Conservation (phyloP, 495 filamentous ascomycete genomes). For the Annulohypoxylon nitens region DNA sequence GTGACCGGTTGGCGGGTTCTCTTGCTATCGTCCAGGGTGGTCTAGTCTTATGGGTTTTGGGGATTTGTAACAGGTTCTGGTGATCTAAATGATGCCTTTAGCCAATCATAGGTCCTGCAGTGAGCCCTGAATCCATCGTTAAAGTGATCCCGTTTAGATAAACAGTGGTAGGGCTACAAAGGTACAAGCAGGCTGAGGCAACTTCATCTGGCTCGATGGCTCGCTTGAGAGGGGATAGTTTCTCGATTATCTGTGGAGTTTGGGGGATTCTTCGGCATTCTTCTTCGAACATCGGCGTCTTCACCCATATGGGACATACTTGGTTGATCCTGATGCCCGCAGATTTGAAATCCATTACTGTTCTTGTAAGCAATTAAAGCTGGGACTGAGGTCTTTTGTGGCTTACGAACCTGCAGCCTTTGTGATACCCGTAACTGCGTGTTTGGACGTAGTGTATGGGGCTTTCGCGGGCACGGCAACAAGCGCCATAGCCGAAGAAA, state of each 20-base stretch:
- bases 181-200: constrained; percentile 42
- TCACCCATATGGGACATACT: constrained; percentile 54
- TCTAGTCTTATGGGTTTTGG: too few species aligned
- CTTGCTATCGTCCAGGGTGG: too few species aligned
- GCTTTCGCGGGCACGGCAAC: constrained; percentile 33
- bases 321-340: constrained; percentile 43
- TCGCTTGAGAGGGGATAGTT: constrained; percentile 17
- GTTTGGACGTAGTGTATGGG: constrained; percentile 48
- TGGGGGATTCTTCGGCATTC: constrained; percentile 35
- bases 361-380: constrained; percentile 5
- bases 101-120: constrained; percentile 6
- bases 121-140: constrained; percentile 33
- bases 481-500: constrained; percentile 43
- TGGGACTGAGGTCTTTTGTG: neutral
- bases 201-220: constrained; percentile 41
- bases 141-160: constrained; percentile 31
- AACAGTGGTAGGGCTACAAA: constrained; percentile 34
- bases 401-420: constrained; percentile 32
- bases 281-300: constrained; percentile 58
- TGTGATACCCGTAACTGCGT: constrained; percentile 47
- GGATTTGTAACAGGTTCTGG: too few species aligned
- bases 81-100: too few species aligned
- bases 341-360: constrained; percentile 41
- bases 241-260: constrained; percentile 19
- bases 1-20: too few species aligned